These are phyloP conservation scores for Leptodontidium sp. DNA, from an alignment of 2,329 filamentous ascomycete genomes.

Conservation along the genomic window DNA sequence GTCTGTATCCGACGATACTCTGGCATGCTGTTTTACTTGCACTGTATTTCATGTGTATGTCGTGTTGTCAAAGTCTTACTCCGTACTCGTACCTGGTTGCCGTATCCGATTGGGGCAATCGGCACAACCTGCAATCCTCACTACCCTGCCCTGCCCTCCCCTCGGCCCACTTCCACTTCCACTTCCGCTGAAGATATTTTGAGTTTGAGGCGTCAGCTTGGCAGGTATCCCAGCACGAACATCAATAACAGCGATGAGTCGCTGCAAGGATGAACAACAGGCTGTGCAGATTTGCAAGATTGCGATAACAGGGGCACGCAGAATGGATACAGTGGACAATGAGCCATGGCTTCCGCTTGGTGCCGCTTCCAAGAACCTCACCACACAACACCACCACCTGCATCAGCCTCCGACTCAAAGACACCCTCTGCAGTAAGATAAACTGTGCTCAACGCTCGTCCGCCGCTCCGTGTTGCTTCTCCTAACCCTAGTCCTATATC, in stretches of 20 bases:
- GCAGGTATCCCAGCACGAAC: slow-evolving; percentile 23
- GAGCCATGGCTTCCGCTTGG: too few relatives aligned
- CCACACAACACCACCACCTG: background rate
- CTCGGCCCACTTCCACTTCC: slow-evolving; percentile 13
- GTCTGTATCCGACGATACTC: background rate
- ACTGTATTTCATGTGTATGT: slow-evolving; percentile 2
- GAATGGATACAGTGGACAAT: background rate
- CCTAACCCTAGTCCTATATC: background rate
- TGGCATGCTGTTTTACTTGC: background rate
- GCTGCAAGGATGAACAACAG: slow-evolving; percentile 36
- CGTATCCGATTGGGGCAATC: background rate
- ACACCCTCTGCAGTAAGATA: too few relatives aligned
- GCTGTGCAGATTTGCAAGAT: slow-evolving; percentile 41
- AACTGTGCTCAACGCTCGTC: background rate
- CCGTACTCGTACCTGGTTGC: too few relatives aligned
- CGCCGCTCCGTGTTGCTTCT: slow-evolving; percentile 12
- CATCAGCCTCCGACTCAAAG: background rate
- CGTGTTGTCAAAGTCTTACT: background rate
- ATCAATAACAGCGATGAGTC: slow-evolving; percentile 24
- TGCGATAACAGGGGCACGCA: slow-evolving; percentile 31
- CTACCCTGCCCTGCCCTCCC: background rate
- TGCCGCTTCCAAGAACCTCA: slow-evolving; percentile 7
- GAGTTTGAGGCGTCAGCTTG: slow-evolving; percentile 3
- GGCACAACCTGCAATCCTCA: slow-evolving; percentile 1
- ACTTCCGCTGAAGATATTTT: slow-evolving; percentile 5